These are phyloP conservation scores for Esteya vermicola DNA, from an alignment of 2,329 filamentous ascomycete species.

Conservation along the genomic window DNA sequence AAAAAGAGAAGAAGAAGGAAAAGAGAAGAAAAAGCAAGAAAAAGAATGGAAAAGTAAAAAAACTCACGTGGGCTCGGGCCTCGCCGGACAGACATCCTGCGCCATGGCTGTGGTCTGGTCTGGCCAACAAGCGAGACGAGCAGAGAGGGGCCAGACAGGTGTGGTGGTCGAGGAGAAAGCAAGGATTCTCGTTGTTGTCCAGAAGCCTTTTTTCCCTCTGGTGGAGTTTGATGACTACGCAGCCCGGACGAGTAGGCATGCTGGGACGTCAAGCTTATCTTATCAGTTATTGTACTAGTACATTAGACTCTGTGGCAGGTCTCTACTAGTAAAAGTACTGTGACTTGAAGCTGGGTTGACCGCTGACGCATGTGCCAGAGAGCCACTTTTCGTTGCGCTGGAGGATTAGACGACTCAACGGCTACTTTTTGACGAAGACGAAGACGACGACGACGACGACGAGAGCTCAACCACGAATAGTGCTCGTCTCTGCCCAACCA, in stretches of 20 bases:
- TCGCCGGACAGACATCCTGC: constrained; percentile 25
- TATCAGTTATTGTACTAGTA: neutral
- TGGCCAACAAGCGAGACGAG: neutral
- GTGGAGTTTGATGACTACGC: neutral
- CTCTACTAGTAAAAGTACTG: neutral
- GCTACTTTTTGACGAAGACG: no score
- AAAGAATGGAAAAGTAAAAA: neutral
- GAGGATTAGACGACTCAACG: no score
- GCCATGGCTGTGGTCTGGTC: constrained; percentile 18
- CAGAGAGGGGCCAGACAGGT: neutral
- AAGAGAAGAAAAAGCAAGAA: neutral
- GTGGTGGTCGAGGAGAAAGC: neutral
- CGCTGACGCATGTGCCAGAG: constrained; percentile 1
- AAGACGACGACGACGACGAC: neutral
- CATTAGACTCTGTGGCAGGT: neutral
- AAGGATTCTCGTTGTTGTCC: neutral
- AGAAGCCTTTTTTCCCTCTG: neutral
- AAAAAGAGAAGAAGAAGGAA: neutral
- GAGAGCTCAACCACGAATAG: neutral
- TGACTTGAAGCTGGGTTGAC: neutral
- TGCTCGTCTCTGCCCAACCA: no score
- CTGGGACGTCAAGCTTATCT: neutral
- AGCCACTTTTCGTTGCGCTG: no score
- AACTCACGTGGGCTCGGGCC: constrained; percentile 32
- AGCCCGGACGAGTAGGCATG: neutral